Conservation (phyloP, 257 asterid genomes). For the Capsicum rhomboideum region DNA sequence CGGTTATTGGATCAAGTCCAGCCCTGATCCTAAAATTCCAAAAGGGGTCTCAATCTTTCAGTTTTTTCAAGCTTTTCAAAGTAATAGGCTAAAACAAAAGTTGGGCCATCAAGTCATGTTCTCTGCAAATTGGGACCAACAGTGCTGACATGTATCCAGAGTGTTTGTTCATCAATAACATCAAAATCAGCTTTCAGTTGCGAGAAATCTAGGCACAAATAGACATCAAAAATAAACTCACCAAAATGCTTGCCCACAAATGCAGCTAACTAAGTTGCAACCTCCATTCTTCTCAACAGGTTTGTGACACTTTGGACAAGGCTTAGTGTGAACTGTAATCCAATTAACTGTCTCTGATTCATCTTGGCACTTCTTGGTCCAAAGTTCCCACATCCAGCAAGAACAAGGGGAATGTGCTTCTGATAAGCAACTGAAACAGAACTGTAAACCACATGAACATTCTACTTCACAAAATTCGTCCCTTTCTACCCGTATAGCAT, state of each 20-base stretch:
- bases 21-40: no score
- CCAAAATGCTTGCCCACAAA: slow-evolving; percentile 98
- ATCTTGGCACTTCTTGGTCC: slow-evolving; percentile 94
- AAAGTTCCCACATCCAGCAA: slow-evolving; percentile 87
- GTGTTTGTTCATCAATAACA: background rate
- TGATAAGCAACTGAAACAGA: slow-evolving; percentile 84
- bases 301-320: slow-evolving; percentile 95
- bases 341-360: slow-evolving; percentile 96
- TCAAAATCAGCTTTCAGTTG: background rate
- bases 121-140: no score
- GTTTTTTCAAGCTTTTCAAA: no score
- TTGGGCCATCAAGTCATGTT: no score
- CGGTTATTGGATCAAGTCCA: background rate
- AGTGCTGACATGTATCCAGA: background rate
- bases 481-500: slow-evolving; percentile 79
- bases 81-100: no score
- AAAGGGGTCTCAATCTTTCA: no score
- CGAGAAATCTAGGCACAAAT: background rate
- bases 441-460: slow-evolving; percentile 89
- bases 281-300: slow-evolving; percentile 99
- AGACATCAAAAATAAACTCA: slow-evolving; percentile 18
- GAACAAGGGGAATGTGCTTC: slow-evolving; percentile 99
- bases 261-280: slow-evolving; percentile 86
- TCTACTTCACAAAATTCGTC: slow-evolving; percentile 91
- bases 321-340: slow-evolving; percentile 85